These are phyloP conservation scores for Sideroxylon spinosum DNA, from an alignment of 179 eudicot species.

Conservation along the genomic window DNA sequence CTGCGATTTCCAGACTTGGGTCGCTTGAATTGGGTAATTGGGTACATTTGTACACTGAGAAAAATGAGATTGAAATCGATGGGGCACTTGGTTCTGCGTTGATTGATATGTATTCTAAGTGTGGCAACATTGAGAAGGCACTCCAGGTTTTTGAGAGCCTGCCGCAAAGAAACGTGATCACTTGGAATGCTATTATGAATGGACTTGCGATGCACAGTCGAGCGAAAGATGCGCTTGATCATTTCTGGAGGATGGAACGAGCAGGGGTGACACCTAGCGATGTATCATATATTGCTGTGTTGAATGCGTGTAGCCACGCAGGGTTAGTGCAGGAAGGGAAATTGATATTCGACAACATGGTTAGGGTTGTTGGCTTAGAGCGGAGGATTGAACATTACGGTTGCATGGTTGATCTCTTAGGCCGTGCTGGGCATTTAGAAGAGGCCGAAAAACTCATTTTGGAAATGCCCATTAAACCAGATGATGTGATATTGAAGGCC, in stretches of 20 bases:
- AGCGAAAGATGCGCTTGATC: constrained; percentile 36
- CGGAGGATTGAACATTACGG: constrained; percentile 57
- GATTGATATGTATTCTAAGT: constrained; percentile 56
- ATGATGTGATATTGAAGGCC: constrained; percentile 51
- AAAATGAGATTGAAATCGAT: constrained; percentile 34
- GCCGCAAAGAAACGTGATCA: constrained; percentile 34
- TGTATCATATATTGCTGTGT: constrained; percentile 40
- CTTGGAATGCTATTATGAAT: constrained; percentile 52
- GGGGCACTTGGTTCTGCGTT: constrained; percentile 57
- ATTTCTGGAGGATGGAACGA: constrained; percentile 36
- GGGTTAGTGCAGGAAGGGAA: constrained; percentile 45
- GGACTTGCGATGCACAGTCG: constrained; percentile 53
- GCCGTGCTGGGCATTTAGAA: constrained; percentile 41
- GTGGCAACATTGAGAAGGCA: constrained; percentile 51
- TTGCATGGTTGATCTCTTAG: constrained; percentile 60
- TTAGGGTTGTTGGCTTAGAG: constrained; percentile 22
- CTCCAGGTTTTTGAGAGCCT: constrained; percentile 39
- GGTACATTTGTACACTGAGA: constrained; percentile 53
- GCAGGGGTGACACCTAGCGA: constrained; percentile 36
- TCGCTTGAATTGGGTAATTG: constrained; percentile 50
- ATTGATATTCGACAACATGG: constrained; percentile 38
- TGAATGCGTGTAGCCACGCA: constrained; percentile 53
- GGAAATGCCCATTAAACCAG: constrained; percentile 47
- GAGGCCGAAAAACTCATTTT: constrained; percentile 45
- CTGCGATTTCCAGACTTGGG: constrained; percentile 48